A percentile compares a stretch with the other conserved stretches of the same genome.
Evolutionary conservation across 306 rosid species (phyloP).

Genomic region (Dryas drummondii): DNA sequence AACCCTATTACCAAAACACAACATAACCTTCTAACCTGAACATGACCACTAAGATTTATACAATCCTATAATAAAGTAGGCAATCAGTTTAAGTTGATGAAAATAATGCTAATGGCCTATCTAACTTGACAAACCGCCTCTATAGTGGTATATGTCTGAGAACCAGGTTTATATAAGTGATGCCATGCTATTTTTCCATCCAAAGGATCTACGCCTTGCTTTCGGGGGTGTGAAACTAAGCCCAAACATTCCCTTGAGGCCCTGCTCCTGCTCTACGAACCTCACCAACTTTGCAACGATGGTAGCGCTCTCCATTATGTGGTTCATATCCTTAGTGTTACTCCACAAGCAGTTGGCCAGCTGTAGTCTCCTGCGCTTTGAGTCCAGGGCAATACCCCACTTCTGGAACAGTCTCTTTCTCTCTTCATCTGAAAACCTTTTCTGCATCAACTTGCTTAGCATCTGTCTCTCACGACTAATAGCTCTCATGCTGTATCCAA

Average conservation of each 20-base stretch:
- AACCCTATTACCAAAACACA: slow-evolving; percentile 16
- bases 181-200: slow-evolving; percentile 63
- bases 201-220: slow-evolving; percentile 49
- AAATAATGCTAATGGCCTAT: slow-evolving; percentile 8
- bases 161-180: slow-evolving; percentile 39
- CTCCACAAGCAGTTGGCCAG: slow-evolving; percentile 68
- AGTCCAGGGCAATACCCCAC: slow-evolving; percentile 72
- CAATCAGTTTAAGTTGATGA: slow-evolving; percentile 11
- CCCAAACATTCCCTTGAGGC: slow-evolving; percentile 92
- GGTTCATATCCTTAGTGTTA: slow-evolving; percentile 54
- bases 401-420: slow-evolving; percentile 58
- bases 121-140: slow-evolving; percentile 12
- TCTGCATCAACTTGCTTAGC: slow-evolving; percentile 79
- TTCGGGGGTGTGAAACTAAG: slow-evolving; percentile 74
- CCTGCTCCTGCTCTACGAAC: slow-evolving; percentile 72
- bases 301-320: slow-evolving; percentile 66
- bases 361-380: slow-evolving; percentile 92
- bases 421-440: slow-evolving; percentile 66
- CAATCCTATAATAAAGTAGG: slow-evolving; percentile 14
- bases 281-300: slow-evolving; percentile 79
- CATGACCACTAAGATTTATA: slow-evolving; percentile 16
- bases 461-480: slow-evolving; percentile 71
- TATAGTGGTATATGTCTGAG: not conserved
- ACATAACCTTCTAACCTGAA: slow-evolving; percentile 5
- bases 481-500: slow-evolving; percentile 56